Base-by-base conservation (phyloP, 176 grass and related monocot genomes). In the Aechmea fasciata region DNA sequence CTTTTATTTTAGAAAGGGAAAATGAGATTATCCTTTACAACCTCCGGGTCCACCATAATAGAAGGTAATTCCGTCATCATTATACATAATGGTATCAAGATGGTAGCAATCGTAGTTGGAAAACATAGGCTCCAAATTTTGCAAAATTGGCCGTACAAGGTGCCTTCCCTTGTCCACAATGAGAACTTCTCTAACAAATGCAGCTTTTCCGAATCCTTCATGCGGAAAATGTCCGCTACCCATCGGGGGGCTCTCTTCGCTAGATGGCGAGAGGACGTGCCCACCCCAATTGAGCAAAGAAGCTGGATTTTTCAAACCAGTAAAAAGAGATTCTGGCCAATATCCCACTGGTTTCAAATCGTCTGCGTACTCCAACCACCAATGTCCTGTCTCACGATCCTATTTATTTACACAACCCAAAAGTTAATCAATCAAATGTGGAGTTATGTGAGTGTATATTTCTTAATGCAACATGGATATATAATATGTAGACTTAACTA, bases 171-270 rank as follows among this genome's bases (percentile, higher is more conserved):
- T 22, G 10, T 76, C n/a, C 0, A 63, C 22, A 11, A 81, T 57
- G 1, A 19, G 11, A 1, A 71, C 13, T 2, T 48, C 3, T 14
- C 1, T 47, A 0, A 73, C 49, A 67, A 47, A 81, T 10, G 72
- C 83, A 3, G 62, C 72, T 20, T 18, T 85, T 52, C 3, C 3
- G 1, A 13, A 80, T 11, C 77, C 67, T 71, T 85, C 72, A 0
- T 14, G 66, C 0, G 82, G 76, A n/a, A 76, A 85, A 57, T 67
- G 77, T 0, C 82, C 82, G 11, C 77, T 80, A 0, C 82, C 82
- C 77, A 85, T 80, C 0, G 18, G 71, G 24, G 55, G 50, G 0
- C 68, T 12, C 3, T 48, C 26, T 5, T 29, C 48, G 2, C 47
- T 52, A 0, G 53, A 51, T 8, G 66, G 67, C 0, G 24, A 63